Evolutionary conservation across 2,329 filamentous ascomycete genomes (phyloP).

Genomic region (Pseudogymnoascus sp.): DNA sequence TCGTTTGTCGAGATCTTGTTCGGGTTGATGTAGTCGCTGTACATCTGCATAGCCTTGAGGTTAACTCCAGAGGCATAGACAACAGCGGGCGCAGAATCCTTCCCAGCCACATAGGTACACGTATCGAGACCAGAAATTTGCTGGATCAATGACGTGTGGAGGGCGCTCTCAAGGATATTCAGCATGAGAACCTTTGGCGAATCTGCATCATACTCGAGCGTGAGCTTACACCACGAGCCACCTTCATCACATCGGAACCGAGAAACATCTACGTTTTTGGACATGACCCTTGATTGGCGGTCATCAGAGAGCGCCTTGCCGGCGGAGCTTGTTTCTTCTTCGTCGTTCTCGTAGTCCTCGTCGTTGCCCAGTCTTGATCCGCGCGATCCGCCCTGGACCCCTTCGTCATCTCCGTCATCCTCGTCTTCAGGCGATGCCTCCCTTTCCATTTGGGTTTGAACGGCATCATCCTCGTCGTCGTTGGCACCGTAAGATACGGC

Average conservation of each 20-base stretch:
- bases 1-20: slow-evolving; percentile 87
- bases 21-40: slow-evolving; percentile 76
- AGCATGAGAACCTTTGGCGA: slow-evolving; percentile 91
- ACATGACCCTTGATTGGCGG: slow-evolving; percentile 57
- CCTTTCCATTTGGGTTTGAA: slow-evolving; percentile 54
- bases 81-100: slow-evolving; percentile 42
- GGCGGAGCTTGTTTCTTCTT: slow-evolving; percentile 20
- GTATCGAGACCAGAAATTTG: slow-evolving; percentile 69
- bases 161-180: slow-evolving; percentile 74
- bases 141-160: slow-evolving; percentile 73
- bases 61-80: slow-evolving; percentile 82
- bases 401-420: slow-evolving; percentile 45
- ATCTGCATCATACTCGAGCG: slow-evolving; percentile 69
- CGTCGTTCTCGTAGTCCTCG: slow-evolving; percentile 30
- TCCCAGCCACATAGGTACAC: slow-evolving; percentile 58
- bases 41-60: slow-evolving; percentile 81
- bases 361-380: slow-evolving; percentile 23
- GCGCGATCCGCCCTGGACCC: slow-evolving; percentile 41
- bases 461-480: slow-evolving; percentile 79
- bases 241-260: slow-evolving; percentile 72
- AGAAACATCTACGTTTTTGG: slow-evolving; percentile 57
- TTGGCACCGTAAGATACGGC: slow-evolving; percentile 85
- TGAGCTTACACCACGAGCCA: slow-evolving; percentile 71
- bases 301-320: slow-evolving; percentile 17
- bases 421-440: slow-evolving; percentile 50